Base-by-base conservation (phyloP, 106 monocot species). In the Iris macrosiphon region DNA sequence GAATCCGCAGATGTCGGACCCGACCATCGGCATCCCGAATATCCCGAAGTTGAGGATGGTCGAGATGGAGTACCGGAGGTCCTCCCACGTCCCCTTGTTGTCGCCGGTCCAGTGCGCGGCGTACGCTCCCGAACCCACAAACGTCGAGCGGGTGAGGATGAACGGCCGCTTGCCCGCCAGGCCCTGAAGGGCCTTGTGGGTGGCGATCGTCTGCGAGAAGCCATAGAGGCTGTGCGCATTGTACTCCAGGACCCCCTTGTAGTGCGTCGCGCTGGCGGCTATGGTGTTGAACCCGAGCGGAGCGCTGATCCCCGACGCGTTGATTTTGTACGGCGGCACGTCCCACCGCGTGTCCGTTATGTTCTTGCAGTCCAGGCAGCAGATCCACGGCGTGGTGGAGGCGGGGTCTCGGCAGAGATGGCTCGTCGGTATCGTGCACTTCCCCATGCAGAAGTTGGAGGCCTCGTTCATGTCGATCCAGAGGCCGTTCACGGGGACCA, bases 401-500 rank as follows among this genome's bases (percentile, higher is more conserved):
- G 56, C 65, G 11, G 81, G 80, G 12, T 55, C 29, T 0, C 91
- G 98, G 57, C 91, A 91, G 4, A 19, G 31, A 15, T 78, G 90
- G 0, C 42, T 62, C 17, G 47, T 84, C 1, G 98, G 98, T 10
- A 98, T 41, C 37, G 67, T 33, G 39, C 98, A 98, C 29, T 91
- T 78, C 1, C 98, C 98, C 0, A 87, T 83, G 60, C 98, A 98
- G 40, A 98, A 98, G 46, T 98, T 98, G 0, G 98, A 98, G 12
- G 52, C 75, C 49, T 98, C 98, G 27, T 98, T 98, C 98, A 98
- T 98, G 46, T 98, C 98, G 8, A 98, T 91, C 98, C 98, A 98
- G 1, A 98, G 80, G 52, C 98, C 98, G 55, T 98, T 80, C 1
- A 98, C 87, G 0, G 98, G 98, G 3, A 91, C 80, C 4, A 98